Conservation (phyloP, 2,329 filamentous ascomycete genomes). For the Fusarium chuoi region DNA sequence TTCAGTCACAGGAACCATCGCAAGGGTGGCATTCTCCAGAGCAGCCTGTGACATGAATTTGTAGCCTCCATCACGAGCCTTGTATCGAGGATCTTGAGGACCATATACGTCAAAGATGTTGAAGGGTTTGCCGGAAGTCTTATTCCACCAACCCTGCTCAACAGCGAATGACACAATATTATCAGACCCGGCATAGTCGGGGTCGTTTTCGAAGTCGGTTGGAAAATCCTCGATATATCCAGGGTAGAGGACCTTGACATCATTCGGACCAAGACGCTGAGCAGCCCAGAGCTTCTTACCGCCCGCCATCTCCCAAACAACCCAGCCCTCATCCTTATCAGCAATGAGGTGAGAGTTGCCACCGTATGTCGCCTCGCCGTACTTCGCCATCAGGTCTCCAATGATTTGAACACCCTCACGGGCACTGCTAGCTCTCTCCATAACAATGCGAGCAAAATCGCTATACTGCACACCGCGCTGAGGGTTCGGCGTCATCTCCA, state of each 20-base stretch:
- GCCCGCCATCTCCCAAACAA: slow-evolving; percentile 42
- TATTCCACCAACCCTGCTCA: slow-evolving; percentile 39
- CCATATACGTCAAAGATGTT: slow-evolving; percentile 40
- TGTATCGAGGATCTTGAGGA: slow-evolving; percentile 34
- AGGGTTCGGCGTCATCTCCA: slow-evolving; percentile 38
- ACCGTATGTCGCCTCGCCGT: slow-evolving; percentile 39
- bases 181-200: slow-evolving; percentile 30
- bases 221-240: slow-evolving; percentile 41
- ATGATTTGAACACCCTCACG: slow-evolving; percentile 38
- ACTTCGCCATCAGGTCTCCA: slow-evolving; percentile 22
- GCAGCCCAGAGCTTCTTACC: slow-evolving; percentile 40
- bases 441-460: slow-evolving; percentile 38
- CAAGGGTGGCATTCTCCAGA: slow-evolving; percentile 32
- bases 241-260: slow-evolving; percentile 38
- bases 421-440: slow-evolving; percentile 35
- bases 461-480: slow-evolving; percentile 39
- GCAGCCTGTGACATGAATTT: slow-evolving; percentile 41
- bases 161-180: slow-evolving; percentile 40
- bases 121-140: slow-evolving; percentile 30
- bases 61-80: slow-evolving; percentile 39
- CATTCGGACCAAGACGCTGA: slow-evolving; percentile 32
- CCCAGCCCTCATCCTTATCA: slow-evolving; percentile 39
- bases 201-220: slow-evolving; percentile 9
- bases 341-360: slow-evolving; percentile 40
- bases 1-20: slow-evolving; percentile 36